Percentiles rank a stretch among this genome's conserved stretches.
Evolutionary conservation across 495 filamentous ascomycete species (phyloP).

Genomic region (Annulohypoxylon stygium): DNA sequence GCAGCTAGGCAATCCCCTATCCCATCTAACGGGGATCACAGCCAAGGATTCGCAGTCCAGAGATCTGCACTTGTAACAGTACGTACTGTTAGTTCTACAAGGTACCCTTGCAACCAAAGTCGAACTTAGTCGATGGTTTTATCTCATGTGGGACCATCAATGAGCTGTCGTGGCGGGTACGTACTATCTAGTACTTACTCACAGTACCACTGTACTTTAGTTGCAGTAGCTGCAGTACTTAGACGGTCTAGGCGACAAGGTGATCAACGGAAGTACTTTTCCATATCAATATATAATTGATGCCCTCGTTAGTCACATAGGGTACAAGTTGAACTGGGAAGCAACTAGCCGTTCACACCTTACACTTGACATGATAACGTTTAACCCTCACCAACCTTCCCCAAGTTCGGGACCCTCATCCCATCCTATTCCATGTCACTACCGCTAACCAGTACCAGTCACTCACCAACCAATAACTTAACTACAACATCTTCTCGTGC

Average conservation of each 20-base stretch:
- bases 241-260: neutral
- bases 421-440: slow-evolving; percentile 28
- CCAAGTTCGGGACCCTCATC: slow-evolving; percentile 25
- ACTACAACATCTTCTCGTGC: slow-evolving; percentile 35
- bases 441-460: neutral
- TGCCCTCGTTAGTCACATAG: slow-evolving; percentile 30
- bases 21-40: slow-evolving; percentile 25
- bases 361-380: slow-evolving; percentile 38
- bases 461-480: slow-evolving; percentile 10
- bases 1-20: slow-evolving; percentile 9
- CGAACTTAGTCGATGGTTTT: slow-evolving; percentile 9
- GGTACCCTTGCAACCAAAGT: slow-evolving; percentile 11
- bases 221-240: neutral
- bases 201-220: neutral
- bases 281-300: neutral
- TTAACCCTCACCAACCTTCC: slow-evolving; percentile 32
- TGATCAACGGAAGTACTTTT: neutral
- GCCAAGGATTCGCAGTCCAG: slow-evolving; percentile 10
- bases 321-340: slow-evolving; percentile 1
- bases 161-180: slow-evolving; percentile 29
- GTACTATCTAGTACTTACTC: slow-evolving; percentile 5
- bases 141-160: slow-evolving; percentile 27
- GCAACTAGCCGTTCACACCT: slow-evolving; percentile 26
- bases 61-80: slow-evolving; percentile 13
- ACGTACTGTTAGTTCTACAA: slow-evolving; percentile 3